Base-by-base conservation (phyloP, 768 basidiomycete genomes). In the Candolleomyces eurysporus region DNA sequence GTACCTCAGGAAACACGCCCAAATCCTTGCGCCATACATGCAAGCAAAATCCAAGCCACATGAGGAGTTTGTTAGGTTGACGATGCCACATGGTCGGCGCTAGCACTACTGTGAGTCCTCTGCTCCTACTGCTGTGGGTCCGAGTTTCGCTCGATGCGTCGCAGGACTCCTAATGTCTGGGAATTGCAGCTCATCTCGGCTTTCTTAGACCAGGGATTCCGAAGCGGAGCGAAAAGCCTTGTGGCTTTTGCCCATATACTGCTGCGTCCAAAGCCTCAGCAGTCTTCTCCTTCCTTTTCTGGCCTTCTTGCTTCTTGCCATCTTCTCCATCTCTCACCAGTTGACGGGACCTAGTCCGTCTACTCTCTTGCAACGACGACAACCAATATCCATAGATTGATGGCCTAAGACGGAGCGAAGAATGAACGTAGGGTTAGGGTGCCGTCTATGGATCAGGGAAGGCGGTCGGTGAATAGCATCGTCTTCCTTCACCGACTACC, bases 21-120 rank as follows among this genome's bases (percentile, higher is more conserved):
- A 62, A 17, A 59, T 67, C n/a, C 50, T 67, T 4, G 66, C 66
- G n/a, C 66, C 56, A 16, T 62, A 67, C 60, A 61, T 62, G n/a
- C 64, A 67, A 50, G 60, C 45, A 3, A 22, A 30, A 8, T 48
- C 56, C 7, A 21, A 36, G 11, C 32, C 17, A 5, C 49, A 54
- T 13, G 39, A 53, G 26, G 59, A 21, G 8, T 53, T 60, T 19
- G 9, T 54, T 1, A 16, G 51, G 14, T 22, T 60, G 4, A 43
- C 40, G 13, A 54, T 60, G 39, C 51, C 59, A 30, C n/a, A 7
- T 8, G 31, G 39, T 10, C 26, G 48, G 14, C 46, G 46, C 2
- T 59, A 31, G 36, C 11, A 19, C 26, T 5, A 46, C 31, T 14
- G 26, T 48, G 48, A 49, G 46, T 31, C 48, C 13, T 49, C 58